Evolutionary conservation across 1,284 basidiomycete species (phyloP).

Genomic region (Sanghuangporus sanghuang): DNA sequence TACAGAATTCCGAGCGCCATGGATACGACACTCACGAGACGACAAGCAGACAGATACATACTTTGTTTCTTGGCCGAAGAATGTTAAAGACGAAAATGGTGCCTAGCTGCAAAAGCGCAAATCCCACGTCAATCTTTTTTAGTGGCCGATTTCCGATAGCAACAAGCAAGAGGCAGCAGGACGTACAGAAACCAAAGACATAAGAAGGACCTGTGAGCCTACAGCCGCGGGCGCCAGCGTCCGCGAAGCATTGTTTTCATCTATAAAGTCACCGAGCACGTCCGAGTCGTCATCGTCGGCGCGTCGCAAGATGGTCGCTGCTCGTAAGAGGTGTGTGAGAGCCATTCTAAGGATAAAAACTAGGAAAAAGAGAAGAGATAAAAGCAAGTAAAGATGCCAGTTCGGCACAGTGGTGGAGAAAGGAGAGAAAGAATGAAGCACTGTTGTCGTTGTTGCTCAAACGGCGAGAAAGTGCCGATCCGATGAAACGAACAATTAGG

Average conservation of each 20-base stretch:
- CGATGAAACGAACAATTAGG: slow-evolving; percentile 1
- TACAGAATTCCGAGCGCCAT: neutral
- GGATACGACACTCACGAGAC: neutral
- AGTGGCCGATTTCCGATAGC: neutral
- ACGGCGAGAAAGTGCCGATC: neutral
- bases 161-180: neutral
- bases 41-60: slow-evolving; percentile 23
- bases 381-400: neutral
- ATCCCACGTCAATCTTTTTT: neutral
- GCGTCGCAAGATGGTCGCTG: neutral
- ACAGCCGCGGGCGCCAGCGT: slow-evolving; percentile 76
- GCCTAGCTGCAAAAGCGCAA: slow-evolving; percentile 28
- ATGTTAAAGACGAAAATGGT: slow-evolving; percentile 60
- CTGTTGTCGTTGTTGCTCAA: neutral
- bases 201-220: slow-evolving; percentile 73
- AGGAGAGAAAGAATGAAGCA: neutral
- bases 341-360: neutral
- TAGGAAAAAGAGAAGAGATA: neutral
- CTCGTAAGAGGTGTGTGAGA: neutral
- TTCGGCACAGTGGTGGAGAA: neutral
- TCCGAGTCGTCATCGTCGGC: neutral
- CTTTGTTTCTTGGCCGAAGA: slow-evolving; percentile 61
- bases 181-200: slow-evolving; percentile 63
- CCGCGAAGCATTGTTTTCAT: slow-evolving; percentile 24
- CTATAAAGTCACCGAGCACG: slow-evolving; percentile 13